Percentiles rank a stretch among this genome's conserved stretches.
These are phyloP conservation scores for Pseudogymnoascus sp. DNA, from an alignment of 2,329 filamentous ascomycete genomes.

Conservation along the genomic window DNA sequence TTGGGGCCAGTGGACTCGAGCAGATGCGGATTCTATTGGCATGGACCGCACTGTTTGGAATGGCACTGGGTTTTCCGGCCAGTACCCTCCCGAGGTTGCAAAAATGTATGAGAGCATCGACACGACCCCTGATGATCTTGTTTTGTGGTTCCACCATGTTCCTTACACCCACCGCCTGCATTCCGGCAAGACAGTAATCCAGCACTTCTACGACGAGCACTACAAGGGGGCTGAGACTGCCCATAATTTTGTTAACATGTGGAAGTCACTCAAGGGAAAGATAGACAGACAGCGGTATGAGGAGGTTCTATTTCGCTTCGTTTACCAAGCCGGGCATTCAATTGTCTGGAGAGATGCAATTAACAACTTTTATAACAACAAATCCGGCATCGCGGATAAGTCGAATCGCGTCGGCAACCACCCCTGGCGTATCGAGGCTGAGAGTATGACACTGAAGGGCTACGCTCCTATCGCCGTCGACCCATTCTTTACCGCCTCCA, in stretches of 20 bases:
- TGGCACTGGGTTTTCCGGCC: slow-evolving; percentile 56
- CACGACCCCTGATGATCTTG: slow-evolving; percentile 58
- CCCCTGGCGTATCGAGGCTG: slow-evolving; percentile 60
- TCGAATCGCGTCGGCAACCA: slow-evolving; percentile 49
- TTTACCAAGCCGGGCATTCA: slow-evolving; percentile 60
- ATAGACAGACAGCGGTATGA: slow-evolving; percentile 54
- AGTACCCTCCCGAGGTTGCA: slow-evolving; percentile 56
- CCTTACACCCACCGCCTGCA: slow-evolving; percentile 55
- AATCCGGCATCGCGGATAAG: slow-evolving; percentile 52
- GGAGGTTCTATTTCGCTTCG: slow-evolving; percentile 49
- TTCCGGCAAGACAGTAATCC: slow-evolving; percentile 58
- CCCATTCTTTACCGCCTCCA: slow-evolving; percentile 54
- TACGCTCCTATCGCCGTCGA: slow-evolving; percentile 47
- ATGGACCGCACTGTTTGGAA: slow-evolving; percentile 65
- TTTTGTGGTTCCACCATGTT: slow-evolving; percentile 70
- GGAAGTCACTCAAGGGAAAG: slow-evolving; percentile 45
- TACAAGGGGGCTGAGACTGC: slow-evolving; percentile 52
- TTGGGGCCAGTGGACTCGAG: slow-evolving; percentile 67
- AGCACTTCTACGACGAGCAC: slow-evolving; percentile 58
- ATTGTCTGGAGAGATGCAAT: slow-evolving; percentile 65
- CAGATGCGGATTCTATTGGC: slow-evolving; percentile 50
- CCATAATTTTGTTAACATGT: slow-evolving; percentile 47
- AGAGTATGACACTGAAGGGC: slow-evolving; percentile 52
- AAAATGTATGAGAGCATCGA: slow-evolving; percentile 49
- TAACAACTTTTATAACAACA: slow-evolving; percentile 53